Percentiles rank a stretch among this genome's conserved stretches.
These are phyloP conservation scores for Penicillium argentinense DNA, from an alignment of 495 filamentous ascomycete species.

Conservation along the genomic window DNA sequence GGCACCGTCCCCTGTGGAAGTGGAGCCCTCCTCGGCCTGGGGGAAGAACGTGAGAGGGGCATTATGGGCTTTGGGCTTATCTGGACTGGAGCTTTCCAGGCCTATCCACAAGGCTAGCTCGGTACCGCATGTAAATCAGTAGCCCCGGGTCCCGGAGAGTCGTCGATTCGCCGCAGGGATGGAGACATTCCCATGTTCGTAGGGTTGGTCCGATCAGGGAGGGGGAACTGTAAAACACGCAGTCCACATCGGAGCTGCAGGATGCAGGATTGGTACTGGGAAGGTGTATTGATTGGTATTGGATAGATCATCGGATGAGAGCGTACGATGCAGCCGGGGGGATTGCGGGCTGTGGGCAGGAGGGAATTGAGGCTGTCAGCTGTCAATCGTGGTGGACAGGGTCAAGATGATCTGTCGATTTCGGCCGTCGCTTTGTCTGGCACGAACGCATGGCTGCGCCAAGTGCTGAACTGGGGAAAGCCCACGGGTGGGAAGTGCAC, in stretches of 20 bases:
- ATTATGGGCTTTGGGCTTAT: conserved; percentile 4
- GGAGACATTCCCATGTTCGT: conserved; percentile 14
- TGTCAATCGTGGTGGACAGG: conserved; percentile 11
- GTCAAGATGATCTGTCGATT: conserved; percentile 24
- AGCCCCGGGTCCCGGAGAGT: background rate
- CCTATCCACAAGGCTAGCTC: conserved; percentile 1
- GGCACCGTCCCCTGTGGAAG: conserved; percentile 1
- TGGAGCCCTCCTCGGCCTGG: conserved; percentile 1
- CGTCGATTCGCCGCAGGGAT: background rate
- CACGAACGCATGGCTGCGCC: conserved; percentile 16
- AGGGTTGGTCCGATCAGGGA: conserved; percentile 5
- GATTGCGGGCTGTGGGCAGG: background rate
- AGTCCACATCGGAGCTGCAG: conserved; percentile 4
- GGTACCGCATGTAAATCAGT: background rate
- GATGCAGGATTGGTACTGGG: background rate
- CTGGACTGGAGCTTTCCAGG: background rate
- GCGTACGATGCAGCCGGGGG: background rate
- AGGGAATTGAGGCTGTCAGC: conserved; percentile 3
- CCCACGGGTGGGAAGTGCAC: background rate
- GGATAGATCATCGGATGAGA: conserved; percentile 12
- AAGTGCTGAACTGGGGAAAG: conserved; percentile 23
- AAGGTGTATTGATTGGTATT: background rate
- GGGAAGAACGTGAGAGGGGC: background rate
- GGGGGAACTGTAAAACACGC: conserved; percentile 3
- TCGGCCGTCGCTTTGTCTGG: conserved; percentile 10